A percentile compares a stretch with the other conserved stretches of the same genome.
Conservation (phyloP, 2,329 filamentous ascomycete genomes). For the Fusarium heterosporum region DNA sequence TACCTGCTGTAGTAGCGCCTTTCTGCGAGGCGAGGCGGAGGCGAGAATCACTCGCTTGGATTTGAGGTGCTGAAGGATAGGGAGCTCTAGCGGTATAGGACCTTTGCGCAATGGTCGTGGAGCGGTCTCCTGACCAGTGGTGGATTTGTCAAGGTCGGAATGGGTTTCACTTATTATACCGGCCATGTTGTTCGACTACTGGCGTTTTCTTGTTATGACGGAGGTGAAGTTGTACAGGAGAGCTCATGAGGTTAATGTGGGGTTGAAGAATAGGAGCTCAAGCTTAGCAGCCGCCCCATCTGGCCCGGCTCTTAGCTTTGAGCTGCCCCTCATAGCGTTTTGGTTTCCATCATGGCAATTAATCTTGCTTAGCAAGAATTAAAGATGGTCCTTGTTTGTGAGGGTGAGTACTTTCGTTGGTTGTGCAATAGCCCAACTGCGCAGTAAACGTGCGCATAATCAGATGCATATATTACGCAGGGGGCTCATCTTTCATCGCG, state of each 20-base stretch:
- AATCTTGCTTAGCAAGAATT: neutral
- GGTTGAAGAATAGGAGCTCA: slow-evolving; percentile 39
- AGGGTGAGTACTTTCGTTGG: no score
- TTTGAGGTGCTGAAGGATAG: slow-evolving; percentile 80
- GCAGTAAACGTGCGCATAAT: neutral
- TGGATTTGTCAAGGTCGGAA: slow-evolving; percentile 59
- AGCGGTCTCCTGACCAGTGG: slow-evolving; percentile 52
- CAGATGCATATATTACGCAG: rapidly evolving
- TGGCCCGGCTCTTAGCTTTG: slow-evolving; percentile 28
- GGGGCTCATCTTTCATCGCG: neutral
- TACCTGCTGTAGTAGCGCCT: slow-evolving; percentile 81
- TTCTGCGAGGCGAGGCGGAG: slow-evolving; percentile 86
- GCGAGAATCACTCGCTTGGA: slow-evolving; percentile 88
- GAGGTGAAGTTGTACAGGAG: slow-evolving; percentile 20
- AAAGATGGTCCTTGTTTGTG: neutral
- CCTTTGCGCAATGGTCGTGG: slow-evolving; percentile 56
- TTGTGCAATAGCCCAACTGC: rapidly evolving
- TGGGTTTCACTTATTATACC: slow-evolving; percentile 55
- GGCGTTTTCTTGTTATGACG: slow-evolving; percentile 4
- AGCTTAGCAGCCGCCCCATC: slow-evolving; percentile 41
- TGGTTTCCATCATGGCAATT: slow-evolving; percentile 26
- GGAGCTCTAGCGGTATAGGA: slow-evolving; percentile 79
- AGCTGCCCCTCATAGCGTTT: slow-evolving; percentile 32
- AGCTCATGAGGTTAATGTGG: slow-evolving; percentile 46
- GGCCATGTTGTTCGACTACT: slow-evolving; percentile 41